These are phyloP conservation scores for Aschersonia sp. DNA, from an alignment of 2,329 filamentous ascomycete genomes.

Conservation along the genomic window DNA sequence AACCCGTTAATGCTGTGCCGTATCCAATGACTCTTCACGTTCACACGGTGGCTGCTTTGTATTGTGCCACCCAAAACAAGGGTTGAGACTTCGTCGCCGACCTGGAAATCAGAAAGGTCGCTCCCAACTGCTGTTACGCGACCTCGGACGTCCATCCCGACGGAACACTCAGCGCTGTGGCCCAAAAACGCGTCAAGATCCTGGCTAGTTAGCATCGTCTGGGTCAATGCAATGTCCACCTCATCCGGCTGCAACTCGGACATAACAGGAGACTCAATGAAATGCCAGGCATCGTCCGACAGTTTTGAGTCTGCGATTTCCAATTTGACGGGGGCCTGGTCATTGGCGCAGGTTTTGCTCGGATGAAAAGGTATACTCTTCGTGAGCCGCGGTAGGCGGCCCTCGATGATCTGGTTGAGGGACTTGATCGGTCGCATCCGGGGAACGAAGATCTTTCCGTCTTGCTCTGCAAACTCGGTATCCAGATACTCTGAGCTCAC, in stretches of 20 bases:
- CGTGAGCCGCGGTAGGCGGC: constrained; percentile 1
- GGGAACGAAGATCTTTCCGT: constrained; percentile 25
- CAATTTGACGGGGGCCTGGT: too few relatives aligned
- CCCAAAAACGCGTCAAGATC: constrained; percentile 23
- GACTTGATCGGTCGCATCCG: constrained; percentile 23
- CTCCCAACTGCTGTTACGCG: constrained; percentile 18
- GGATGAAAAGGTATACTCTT: constrained; percentile 8
- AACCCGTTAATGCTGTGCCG: constrained; percentile 3
- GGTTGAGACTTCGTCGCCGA: constrained; percentile 27
- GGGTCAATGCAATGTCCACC: constrained; percentile 24
- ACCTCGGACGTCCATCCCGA: constrained; percentile 28
- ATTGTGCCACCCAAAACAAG: constrained; percentile 20
- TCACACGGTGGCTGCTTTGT: constrained; percentile 16
- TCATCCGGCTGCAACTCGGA: constrained; percentile 14
- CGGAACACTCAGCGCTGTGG: constrained; percentile 11
- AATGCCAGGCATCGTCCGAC: constrained; percentile 11
- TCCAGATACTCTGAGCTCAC: constrained; percentile 14
- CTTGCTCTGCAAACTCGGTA: constrained; percentile 27
- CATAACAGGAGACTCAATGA: constrained; percentile 6
- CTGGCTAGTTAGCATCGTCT: constrained; percentile 17
- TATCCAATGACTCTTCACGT: not conserved
- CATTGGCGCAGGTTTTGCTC: not conserved
- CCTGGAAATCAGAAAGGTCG: constrained; percentile 14
- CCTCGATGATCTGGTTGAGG: constrained; percentile 31
- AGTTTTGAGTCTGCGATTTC: constrained; percentile 8